Base-by-base conservation (phyloP, 1,284 basidiomycete genomes). In the Hemileia vastatrix region DNA sequence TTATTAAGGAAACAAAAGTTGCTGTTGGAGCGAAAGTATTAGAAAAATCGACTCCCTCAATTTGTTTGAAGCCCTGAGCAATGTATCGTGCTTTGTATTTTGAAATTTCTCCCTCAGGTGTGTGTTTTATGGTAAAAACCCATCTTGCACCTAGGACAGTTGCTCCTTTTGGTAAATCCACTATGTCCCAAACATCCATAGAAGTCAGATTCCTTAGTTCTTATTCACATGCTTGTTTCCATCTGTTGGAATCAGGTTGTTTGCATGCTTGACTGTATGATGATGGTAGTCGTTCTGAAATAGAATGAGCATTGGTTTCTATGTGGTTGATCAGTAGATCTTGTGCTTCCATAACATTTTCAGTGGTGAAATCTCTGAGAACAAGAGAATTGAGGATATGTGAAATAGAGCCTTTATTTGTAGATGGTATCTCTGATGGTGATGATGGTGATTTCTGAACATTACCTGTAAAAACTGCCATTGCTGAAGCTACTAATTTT, bases 81-180 rank as follows among this genome's bases (percentile, higher is more conserved):
- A 54, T 36, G 24, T 54, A 54, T 3, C 53, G n/a, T 8, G 53
- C 53, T 8, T 33, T 9, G n/a, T 18, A 54, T n/a, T 43, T 33
- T 4, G 19, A 15, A 23, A 54, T 43, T n/a, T 27, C 11, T 19
- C 53, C 53, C 36, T 43, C 13, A 4, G 53, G 18, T 19, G 36
- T 54, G 5, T 43, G 8, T n/a, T 54, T 54, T 21, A 54, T 43
- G 6, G 31, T 9, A n/a, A 54, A 54, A 6, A 54, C 53, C 53
- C 53, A 54, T 21, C 24, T 8, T 3, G 53, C 53, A 4, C 53
- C 53, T 43, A 54, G 36, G 3, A 21, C n/a, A 33, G 36, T 33
- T 4, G 21, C 23, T 1, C 36, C 36, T 5, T n/a, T 5, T 1
- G 11, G 53, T 2, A 24, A 8, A 40, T 40, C 13, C 13, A 43